Percentiles rank a stretch among this genome's conserved stretches.
Conservation (phyloP, 805 yeast genomes). For the Schwanniomyces polymorphus region DNA sequence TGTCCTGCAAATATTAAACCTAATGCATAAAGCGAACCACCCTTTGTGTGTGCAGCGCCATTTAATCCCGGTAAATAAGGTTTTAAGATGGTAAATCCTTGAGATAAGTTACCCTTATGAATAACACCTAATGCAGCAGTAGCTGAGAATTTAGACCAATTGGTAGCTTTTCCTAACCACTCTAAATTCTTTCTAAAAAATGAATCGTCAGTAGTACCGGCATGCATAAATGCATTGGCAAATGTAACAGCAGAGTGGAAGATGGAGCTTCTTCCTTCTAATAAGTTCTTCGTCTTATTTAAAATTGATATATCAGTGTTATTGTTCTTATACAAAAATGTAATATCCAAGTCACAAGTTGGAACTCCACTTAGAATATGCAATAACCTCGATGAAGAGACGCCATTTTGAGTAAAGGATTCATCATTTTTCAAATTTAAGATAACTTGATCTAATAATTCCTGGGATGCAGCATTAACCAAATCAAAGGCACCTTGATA, state of each 20-base stretch:
- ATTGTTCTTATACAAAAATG: constrained; percentile 83
- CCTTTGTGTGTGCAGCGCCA: constrained; percentile 86
- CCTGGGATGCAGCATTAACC: constrained; percentile 89
- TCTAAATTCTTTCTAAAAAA: constrained; percentile 88
- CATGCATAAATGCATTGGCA: constrained; percentile 90
- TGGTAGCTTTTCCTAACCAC: constrained; percentile 96
- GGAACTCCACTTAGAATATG: constrained; percentile 87
- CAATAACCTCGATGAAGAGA: constrained; percentile 46
- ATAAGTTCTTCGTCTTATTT: constrained; percentile 72
- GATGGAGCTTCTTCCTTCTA: constrained; percentile 91
- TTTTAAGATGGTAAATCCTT: constrained; percentile 80
- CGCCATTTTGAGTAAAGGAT: constrained; percentile 20
- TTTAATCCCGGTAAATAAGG: constrained; percentile 87
- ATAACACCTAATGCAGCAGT: constrained; percentile 98
- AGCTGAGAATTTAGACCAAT: constrained; percentile 97
- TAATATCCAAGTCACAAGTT: constrained; percentile 87
- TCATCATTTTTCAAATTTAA: constrained; percentile 37
- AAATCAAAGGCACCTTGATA: constrained; percentile 95
- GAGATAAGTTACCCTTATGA: constrained; percentile 90
- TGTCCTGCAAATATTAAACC: constrained; percentile 96
- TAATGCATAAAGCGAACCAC: constrained; percentile 91
- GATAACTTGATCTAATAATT: constrained; percentile 62
- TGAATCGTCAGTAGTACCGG: constrained; percentile 94
- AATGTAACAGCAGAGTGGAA: constrained; percentile 96
- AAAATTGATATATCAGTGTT: constrained; percentile 82